These are phyloP conservation scores for Echinochloa phyllopogon DNA, from an alignment of 176 grass and related monocot species.

Conservation along the genomic window DNA sequence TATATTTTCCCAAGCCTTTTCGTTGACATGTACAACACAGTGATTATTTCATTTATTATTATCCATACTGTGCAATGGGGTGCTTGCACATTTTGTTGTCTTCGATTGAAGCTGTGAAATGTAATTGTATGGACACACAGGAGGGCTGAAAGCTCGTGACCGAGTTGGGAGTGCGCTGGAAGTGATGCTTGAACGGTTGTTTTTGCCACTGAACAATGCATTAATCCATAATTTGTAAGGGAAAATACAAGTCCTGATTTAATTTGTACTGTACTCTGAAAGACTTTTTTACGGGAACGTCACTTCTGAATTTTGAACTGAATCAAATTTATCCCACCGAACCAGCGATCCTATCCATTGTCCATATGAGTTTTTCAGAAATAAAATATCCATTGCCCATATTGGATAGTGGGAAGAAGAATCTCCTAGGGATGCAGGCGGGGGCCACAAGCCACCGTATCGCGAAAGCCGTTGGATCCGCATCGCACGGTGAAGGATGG, in stretches of 20 bases:
- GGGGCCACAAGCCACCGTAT: background rate
- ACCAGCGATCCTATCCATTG: background rate
- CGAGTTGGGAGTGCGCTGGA: too few relatives aligned
- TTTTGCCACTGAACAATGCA: background rate
- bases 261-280: background rate
- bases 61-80: constrained; percentile 29
- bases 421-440: background rate
- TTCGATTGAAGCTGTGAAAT: background rate
- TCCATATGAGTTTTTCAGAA: background rate
- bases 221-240: background rate
- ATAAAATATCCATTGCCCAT: background rate
- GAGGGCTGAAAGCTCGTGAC: background rate
- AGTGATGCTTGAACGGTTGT: background rate
- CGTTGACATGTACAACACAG: constrained; percentile 50
- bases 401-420: background rate
- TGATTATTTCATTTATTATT: constrained; percentile 50
- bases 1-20: constrained; percentile 41
- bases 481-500: background rate
- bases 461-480: background rate
- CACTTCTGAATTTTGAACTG: background rate
- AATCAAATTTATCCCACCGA: background rate
- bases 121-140: background rate
- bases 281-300: background rate
- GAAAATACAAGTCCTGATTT: background rate
- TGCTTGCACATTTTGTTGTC: constrained; percentile 21